Evolutionary conservation across 495 filamentous ascomycete species (phyloP), one percentile per base, ranked within the genome.

Genomic region (Xylaria longipes): DNA sequence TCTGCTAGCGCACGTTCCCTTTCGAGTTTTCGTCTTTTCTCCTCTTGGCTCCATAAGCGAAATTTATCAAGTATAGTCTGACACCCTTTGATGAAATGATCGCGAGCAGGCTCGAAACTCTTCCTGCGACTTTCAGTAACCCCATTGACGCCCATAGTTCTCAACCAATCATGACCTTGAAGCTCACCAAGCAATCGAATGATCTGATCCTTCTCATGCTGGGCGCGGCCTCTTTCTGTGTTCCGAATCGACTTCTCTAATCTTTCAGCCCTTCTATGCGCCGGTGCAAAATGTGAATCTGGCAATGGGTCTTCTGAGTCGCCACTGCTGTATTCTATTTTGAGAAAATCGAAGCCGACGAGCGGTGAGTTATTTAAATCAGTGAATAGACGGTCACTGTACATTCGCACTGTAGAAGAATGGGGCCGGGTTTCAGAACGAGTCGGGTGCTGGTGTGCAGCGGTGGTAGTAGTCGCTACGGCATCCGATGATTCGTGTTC

Each of bases 241-340:
- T 98, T 98, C 41, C 96, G 91, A 25, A 97, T 90, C 37, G 94
- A 92, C 75, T 95, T 97, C 81, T 99, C 96, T 75, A 92, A 87
- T n/a, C 94, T 86, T 76, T 97, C 93, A 65, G 92, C 89, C 70
- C 91, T 91, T 46, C 89, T 88, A 77, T 98, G 94, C 0, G 91
- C 84, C 2, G 87, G 85, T 71, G 90, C 87, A 79, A 89, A 97
- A 58, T 89, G 76, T 0, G 83, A 81, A 76, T 97, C 93, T 43
- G 86, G 81, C 14, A 97, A 83, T 0, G 93, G 92, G 75, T 98
- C 94, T 15, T 84, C 81, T 7, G 81, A 70, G 14, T 79, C 73
- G 33, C 82, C 79, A 73, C 74, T 76, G 68, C 80, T 82, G 41
- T 80, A 70, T 65, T 81, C 80, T 31, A 80, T 73, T 41, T 86